Percentiles rank a stretch among this genome's conserved stretches.
Conservation (phyloP, 805 yeast genomes). For the Candida loeiensis region DNA sequence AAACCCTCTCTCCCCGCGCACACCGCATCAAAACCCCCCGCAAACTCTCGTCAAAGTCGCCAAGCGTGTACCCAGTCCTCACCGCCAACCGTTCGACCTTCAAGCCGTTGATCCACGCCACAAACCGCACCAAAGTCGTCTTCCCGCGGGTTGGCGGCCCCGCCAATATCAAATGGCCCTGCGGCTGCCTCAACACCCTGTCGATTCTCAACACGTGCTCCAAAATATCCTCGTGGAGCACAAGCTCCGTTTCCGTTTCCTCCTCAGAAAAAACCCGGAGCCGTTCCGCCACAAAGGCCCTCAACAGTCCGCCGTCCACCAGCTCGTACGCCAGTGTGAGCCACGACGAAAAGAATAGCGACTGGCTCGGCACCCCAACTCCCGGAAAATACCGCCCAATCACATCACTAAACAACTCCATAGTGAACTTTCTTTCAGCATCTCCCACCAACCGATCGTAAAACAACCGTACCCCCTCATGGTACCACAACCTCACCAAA, state of each 20-base stretch:
- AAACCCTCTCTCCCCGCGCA: conserved; percentile 54
- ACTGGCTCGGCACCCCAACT: conserved; percentile 38
- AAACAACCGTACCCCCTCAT: conserved; percentile 77
- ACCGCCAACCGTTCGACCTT: conserved; percentile 57
- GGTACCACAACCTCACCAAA: conserved; percentile 67
- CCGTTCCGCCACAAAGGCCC: conserved; percentile 57
- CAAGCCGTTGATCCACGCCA: conserved; percentile 87
- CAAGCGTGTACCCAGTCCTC: conserved; percentile 48
- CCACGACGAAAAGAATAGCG: conserved; percentile 75
- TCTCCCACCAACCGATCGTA: conserved; percentile 60
- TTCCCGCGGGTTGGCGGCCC: conserved; percentile 86
- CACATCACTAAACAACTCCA: conserved; percentile 26
- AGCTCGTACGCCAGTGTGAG: conserved; percentile 58
- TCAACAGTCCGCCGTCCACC: conserved; percentile 47
- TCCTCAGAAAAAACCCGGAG: conserved; percentile 75
- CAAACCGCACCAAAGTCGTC: conserved; percentile 71
- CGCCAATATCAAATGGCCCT: conserved; percentile 84
- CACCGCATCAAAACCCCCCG: conserved; percentile 47
- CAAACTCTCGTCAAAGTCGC: conserved; percentile 66
- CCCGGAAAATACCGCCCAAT: conserved; percentile 46
- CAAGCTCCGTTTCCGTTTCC: conserved; percentile 56
- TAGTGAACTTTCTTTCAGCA: conserved; percentile 50
- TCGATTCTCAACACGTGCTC: conserved; percentile 78
- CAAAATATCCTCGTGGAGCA: conserved; percentile 65
- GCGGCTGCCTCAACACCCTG: conserved; percentile 76